phyloP scores from a whole-genome alignment of 345 rosid species.

The Hirschfeldia incana region DNA sequence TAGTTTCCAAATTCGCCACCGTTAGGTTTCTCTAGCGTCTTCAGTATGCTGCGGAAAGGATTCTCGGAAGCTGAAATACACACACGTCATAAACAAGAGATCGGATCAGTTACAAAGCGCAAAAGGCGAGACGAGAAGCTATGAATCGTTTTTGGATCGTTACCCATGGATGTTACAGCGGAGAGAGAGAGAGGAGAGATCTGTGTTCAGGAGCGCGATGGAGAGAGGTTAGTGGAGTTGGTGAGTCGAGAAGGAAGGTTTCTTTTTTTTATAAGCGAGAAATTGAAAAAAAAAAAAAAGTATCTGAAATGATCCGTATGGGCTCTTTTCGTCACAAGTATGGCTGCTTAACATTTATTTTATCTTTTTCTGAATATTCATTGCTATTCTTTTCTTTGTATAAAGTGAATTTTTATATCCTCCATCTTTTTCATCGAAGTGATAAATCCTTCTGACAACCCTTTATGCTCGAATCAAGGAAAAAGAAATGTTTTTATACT shows the following conservation, averaged over 20 bases:
- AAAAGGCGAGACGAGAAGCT: no score
- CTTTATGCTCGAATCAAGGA: no score
- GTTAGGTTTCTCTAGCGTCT: slow-evolving; percentile 67
- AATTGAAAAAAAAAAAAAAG: no score
- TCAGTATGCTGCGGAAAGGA: slow-evolving; percentile 49
- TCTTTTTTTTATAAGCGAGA: background rate
- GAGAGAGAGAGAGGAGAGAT: slow-evolving; percentile 10
- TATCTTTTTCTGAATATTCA: background rate
- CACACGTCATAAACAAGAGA: background rate
- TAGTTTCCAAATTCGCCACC: slow-evolving; percentile 96
- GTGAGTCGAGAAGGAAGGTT: slow-evolving; percentile 7
- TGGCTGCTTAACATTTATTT: background rate
- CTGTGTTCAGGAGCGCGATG: background rate
- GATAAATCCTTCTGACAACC: no score
- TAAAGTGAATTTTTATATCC: background rate
- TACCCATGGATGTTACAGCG: slow-evolving; percentile 24
- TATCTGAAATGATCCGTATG: background rate
- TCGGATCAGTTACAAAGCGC: background rate
- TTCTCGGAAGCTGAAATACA: slow-evolving; percentile 75
- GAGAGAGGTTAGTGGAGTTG: slow-evolving; percentile 8
- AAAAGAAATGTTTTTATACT: no score
- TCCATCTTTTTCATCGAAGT: no score
- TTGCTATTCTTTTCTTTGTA: background rate
- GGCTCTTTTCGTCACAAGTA: slow-evolving; percentile 5
- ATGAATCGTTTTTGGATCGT: no score